Base-by-base conservation (phyloP, 2,329 filamentous ascomycete genomes). In the Sporothrix brunneoviolacea region DNA sequence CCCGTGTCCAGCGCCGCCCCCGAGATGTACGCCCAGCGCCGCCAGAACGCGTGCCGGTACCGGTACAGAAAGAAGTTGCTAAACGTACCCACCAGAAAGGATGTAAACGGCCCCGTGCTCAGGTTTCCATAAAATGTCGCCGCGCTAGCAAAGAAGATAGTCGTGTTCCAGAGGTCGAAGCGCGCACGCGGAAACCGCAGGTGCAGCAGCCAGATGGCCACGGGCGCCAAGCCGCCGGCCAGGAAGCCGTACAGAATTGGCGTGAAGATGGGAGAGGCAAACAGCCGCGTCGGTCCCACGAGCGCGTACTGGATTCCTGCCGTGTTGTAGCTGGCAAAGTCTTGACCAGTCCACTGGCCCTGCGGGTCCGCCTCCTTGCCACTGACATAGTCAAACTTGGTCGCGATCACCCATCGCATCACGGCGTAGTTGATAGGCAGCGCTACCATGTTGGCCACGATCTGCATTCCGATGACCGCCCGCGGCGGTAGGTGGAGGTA, bases 101-200 rank as follows among this genome's bases (percentile, higher is more conserved):
- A 35, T 10, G 53, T 58, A 24, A 58, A 52, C 4, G 55, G 55
- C 0, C 55, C 55, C 2, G 56, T 58, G 44, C 56, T 58, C 13
- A 57, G 37, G 24, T 57, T 57, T 7, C 55, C 56, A 4, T 46
- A 49, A 36, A 57, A 58, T 0, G 44, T 55, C 2, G 56, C 56
- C 38, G 52, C 50, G 22, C 46, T 47, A 21, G 56, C 55, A 22
- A 58, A 58, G 46, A 58, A 58, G 40, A 58, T 57, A 28, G 56
- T 57, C 36, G 55, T 58, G 50, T 58, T 58, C 57, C 57, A 58
- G 16, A 57, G 47, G 33, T 56, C 41, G 39, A 58, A 58, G 37
- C 49, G 55, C 42, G 41, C 40, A 39, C 35, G 50, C 8, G 50
- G 50, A 42, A 57, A 59, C 42, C 44, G 45, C 16, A 50, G 49